Conservation (phyloP, 2,329 filamentous ascomycete genomes). For the Blastomyces parvus region DNA sequence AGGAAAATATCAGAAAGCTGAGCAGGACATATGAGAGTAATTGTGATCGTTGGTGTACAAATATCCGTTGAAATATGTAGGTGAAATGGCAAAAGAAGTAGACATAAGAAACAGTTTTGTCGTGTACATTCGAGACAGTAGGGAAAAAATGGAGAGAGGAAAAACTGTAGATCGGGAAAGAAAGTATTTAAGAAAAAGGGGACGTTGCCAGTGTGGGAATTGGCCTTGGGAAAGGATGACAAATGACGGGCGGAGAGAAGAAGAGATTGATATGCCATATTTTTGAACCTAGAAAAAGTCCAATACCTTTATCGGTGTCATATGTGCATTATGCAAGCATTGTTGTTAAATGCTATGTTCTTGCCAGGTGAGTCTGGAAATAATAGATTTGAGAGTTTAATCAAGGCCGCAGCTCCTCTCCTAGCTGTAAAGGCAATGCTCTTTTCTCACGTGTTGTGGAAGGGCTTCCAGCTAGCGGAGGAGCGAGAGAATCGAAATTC, state of each 20-base stretch:
- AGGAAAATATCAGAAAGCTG: not conserved
- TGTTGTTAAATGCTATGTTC: not conserved
- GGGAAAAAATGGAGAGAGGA: not conserved
- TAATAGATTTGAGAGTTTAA: not conserved
- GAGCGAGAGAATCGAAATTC: conserved; percentile 69
- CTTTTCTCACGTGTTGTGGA: conserved; percentile 33
- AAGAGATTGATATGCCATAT: not conserved
- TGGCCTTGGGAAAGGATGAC: not conserved
- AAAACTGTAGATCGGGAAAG: not conserved
- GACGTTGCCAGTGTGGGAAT: not conserved
- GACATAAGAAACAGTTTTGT: not conserved
- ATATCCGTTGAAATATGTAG: not conserved
- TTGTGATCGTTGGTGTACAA: not conserved
- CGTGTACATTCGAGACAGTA: not conserved
- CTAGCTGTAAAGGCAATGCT: conserved; percentile 56
- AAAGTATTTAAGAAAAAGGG: not conserved
- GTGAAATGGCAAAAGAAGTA: not conserved
- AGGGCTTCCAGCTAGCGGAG: conserved; percentile 43
- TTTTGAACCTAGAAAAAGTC: not conserved
- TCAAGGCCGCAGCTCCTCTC: conserved; percentile 52
- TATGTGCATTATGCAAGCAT: not conserved
- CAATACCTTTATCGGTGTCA: not conserved
- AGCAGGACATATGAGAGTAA: not conserved
- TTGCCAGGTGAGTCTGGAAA: not conserved
- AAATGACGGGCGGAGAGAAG: not conserved